Percentiles rank a stretch among this genome's conserved stretches.
Evolutionary conservation across 2,329 filamentous ascomycete genomes (phyloP).

Genomic region (Monilinia fructicola): DNA sequence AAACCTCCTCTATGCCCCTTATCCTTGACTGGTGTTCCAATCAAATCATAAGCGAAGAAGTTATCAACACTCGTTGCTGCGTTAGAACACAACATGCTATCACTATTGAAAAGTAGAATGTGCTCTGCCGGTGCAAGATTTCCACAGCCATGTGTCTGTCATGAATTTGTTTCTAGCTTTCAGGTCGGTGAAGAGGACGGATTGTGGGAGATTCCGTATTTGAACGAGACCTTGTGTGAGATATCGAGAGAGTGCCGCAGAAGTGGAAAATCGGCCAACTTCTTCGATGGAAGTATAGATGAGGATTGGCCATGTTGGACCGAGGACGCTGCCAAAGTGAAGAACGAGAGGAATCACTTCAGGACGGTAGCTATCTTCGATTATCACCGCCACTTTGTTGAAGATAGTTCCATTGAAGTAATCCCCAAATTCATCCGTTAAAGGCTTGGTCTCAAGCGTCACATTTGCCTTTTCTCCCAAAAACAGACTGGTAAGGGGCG

Average conservation of each 20-base stretch:
- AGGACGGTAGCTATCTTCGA: constrained; percentile 42
- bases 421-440: constrained; percentile 19
- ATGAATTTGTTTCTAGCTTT: constrained; percentile 38
- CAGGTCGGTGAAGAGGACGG: constrained; percentile 41
- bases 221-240: constrained; percentile 41
- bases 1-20: constrained; percentile 43
- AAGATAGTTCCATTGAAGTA: constrained; percentile 33
- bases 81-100: constrained; percentile 42
- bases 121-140: constrained; percentile 40
- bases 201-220: constrained; percentile 44
- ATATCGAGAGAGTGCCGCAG: constrained; percentile 43
- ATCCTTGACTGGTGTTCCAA: constrained; percentile 41
- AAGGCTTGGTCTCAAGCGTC: constrained; percentile 11
- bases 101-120: constrained; percentile 42
- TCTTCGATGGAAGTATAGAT: constrained; percentile 44
- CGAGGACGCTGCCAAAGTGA: constrained; percentile 45
- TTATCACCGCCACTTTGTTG: constrained; percentile 43
- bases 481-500: not conserved
- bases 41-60: constrained; percentile 42
- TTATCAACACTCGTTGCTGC: constrained; percentile 41
- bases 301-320: constrained; percentile 47
- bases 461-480: constrained; percentile 8
- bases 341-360: constrained; percentile 44
- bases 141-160: constrained; percentile 41
- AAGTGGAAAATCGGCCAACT: constrained; percentile 37